Conservation (phyloP, 345 rosid species). For the Aquilaria yunnanensis region DNA sequence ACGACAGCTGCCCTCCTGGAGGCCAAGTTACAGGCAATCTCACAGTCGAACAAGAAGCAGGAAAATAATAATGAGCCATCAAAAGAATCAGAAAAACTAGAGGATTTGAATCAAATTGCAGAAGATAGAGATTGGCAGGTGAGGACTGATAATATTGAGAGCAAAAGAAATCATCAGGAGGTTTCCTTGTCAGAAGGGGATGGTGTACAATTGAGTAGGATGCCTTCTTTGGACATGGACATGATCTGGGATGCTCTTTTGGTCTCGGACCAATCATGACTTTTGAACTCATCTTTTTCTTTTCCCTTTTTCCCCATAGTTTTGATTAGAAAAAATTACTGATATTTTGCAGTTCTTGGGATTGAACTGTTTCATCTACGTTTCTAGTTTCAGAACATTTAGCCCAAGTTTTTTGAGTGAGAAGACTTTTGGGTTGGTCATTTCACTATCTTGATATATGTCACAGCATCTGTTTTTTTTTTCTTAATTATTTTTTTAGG, state of each 20-base stretch:
- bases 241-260: conserved; percentile 91
- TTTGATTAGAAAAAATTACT: background rate
- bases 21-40: conserved; percentile 59
- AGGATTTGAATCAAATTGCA: conserved; percentile 14
- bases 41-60: conserved; percentile 32
- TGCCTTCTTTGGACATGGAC: conserved; percentile 99
- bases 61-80: conserved; percentile 2
- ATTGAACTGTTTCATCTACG: background rate
- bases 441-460: no score
- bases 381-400: background rate
- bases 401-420: no score
- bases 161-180: conserved; percentile 23
- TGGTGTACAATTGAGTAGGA: conserved; percentile 78
- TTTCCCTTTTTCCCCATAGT: background rate
- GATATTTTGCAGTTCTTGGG: background rate
- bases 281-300: background rate
- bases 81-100: conserved; percentile 8
- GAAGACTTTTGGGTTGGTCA: no score
- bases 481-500: no score
- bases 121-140: conserved; percentile 32
- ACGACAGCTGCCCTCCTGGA: conserved; percentile 59
- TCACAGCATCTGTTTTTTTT: no score
- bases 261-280: conserved; percentile 49
- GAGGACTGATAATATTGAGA: conserved; percentile 11
- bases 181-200: conserved; percentile 36